Base-by-base conservation (phyloP, 306 rosid genomes). In the Macrotyloma uniflorum region DNA sequence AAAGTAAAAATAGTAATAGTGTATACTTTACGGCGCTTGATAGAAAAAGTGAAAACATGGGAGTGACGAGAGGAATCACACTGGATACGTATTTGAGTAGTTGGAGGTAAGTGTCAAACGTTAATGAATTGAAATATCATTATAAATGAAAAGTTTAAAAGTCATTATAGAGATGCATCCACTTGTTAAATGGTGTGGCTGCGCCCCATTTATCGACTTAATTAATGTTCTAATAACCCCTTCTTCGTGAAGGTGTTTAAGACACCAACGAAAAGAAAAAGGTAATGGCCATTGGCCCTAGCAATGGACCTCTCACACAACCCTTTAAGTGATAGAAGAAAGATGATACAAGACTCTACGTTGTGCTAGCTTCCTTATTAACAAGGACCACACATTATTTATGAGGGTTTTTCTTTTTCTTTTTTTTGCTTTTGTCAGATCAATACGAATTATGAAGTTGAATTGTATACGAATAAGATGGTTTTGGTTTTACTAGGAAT, bases 351-450 rank as follows among this genome's bases (percentile, higher is more conserved):
- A 72, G 76, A 32, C 54, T 40, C 46, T 36, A 4, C 10, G 11
- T 50, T 54, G 19, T 46, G 65, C 69, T 35, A 50, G 59, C 72
- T 80, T 72, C 76, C 46, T 49, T 50, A 28, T 51, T 75, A 22
- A 76, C 51, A 64, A 75, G 83, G 87, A 80, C 85, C 85, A 80
- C 85, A 15, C 4, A 46, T 24, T 12, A 61, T 15, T 63, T 26
- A 70, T 50, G 54, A 53, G 40, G 42, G 53, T 5, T 58, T 14
- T n/a, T n/a, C n/a, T n/a, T n/a, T n/a, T n/a, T n/a, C n/a, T n/a
- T 50, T 5, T 24, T 13, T 24, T n/a, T 16, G 11, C 5, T 11
- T 35, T 14, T 53, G 67, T 55, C 49, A 4, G 11, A 73, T 3
- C 5, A 5, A 36, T 30, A 35, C 14, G n/a, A 74, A 12, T 51